Conservation (phyloP, 768 basidiomycete species). For the Macrocybe gigantea region DNA sequence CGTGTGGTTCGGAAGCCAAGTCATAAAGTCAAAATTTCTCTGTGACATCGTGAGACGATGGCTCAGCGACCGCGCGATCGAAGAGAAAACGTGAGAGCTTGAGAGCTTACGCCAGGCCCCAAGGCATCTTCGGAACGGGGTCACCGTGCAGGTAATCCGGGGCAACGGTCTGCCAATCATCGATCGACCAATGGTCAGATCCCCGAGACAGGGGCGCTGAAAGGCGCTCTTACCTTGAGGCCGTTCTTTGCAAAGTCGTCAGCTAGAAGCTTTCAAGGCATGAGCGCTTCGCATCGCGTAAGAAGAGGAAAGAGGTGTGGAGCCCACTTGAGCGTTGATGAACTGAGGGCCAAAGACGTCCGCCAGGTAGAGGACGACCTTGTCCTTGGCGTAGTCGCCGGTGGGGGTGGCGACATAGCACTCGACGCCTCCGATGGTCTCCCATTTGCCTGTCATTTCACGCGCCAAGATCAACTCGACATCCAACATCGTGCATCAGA, state of each 20-base stretch:
- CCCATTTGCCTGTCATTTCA: conserved; percentile 34
- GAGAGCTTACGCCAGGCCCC: conserved; percentile 6
- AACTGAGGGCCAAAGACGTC: conserved; percentile 13
- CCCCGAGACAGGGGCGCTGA: neutral
- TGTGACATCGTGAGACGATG: too few relatives aligned
- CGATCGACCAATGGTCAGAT: neutral
- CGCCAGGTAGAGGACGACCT: conserved; percentile 47
- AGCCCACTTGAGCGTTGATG: conserved; percentile 11
- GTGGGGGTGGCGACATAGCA: conserved; percentile 52
- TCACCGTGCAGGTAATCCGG: conserved; percentile 14
- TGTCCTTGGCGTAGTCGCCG: conserved; percentile 44
- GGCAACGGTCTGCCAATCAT: conserved; percentile 7
- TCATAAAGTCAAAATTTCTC: conserved; percentile 14
- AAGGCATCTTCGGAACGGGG: conserved; percentile 9
- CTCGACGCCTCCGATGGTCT: conserved; percentile 39
- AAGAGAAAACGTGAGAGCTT: neutral
- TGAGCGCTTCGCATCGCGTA: neutral
- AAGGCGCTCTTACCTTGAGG: conserved; percentile 1
- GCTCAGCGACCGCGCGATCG: neutral
- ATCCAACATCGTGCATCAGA: too few relatives aligned
- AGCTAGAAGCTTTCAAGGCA: conserved; percentile 8
- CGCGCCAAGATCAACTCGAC: conserved; percentile 1
- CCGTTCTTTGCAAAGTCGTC: conserved; percentile 12
- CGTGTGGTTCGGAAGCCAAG: conserved; percentile 26
- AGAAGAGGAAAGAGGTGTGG: neutral